Percentiles rank a stretch among this genome's conserved stretches.
Evolutionary conservation across 768 basidiomycete species (phyloP).

Genomic region (Erythrobasidium yunnanense): DNA sequence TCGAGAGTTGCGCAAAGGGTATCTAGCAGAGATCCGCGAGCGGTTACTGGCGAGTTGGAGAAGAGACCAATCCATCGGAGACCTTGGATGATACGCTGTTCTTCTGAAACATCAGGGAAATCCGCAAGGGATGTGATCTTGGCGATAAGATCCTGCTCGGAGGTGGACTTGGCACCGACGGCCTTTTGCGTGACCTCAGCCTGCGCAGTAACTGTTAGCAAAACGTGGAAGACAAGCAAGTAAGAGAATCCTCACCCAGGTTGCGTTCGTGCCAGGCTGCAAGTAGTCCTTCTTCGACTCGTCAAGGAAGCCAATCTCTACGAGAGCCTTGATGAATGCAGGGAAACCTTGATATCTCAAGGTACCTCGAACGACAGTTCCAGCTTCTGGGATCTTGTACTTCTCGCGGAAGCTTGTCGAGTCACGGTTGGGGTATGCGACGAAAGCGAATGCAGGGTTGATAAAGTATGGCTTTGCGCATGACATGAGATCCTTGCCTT

Average conservation of each 20-base stretch:
- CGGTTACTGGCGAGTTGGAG: conserved; percentile 49
- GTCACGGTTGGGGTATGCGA: conserved; percentile 93
- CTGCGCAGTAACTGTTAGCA: background rate
- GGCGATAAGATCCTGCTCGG: conserved; percentile 62
- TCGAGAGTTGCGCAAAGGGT: conserved; percentile 86
- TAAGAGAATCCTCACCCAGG: conserved; percentile 63
- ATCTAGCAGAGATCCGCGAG: conserved; percentile 70
- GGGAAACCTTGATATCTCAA: conserved; percentile 95
- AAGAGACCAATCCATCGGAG: conserved; percentile 89
- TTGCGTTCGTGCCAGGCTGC: conserved; percentile 47
- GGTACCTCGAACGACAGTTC: conserved; percentile 84
- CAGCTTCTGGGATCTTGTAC: conserved; percentile 85
- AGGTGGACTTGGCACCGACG: conserved; percentile 55
- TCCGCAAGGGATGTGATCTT: conserved; percentile 57
- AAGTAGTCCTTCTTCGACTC: conserved; percentile 67
- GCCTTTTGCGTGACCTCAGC: conserved; percentile 65
- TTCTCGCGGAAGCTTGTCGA: conserved; percentile 79
- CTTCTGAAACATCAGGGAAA: conserved; percentile 63
- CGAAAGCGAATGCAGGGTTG: conserved; percentile 87
- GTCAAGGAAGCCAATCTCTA: conserved; percentile 76
- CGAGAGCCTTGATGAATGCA: conserved; percentile 76
- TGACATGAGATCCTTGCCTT: conserved; percentile 75
- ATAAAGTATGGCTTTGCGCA: conserved; percentile 89
- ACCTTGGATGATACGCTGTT: conserved; percentile 71
- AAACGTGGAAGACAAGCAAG: too few species aligned